Conservation (phyloP, 352 stramenopile genomes). For the Chrysophaeum taylorii region DNA sequence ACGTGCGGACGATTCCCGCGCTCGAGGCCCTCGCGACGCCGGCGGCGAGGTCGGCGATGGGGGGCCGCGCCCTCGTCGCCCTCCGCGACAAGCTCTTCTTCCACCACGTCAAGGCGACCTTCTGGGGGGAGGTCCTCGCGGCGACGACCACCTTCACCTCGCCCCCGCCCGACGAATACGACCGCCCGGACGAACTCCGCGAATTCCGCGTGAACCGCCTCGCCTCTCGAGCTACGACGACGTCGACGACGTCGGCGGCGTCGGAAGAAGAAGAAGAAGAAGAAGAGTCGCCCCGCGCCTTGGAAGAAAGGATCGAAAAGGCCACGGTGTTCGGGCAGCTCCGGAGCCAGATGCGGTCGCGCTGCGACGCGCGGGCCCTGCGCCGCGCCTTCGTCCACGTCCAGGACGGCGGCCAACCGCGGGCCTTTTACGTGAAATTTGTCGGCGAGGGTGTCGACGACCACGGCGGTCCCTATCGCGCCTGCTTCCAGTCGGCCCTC, state of each 20-base stretch:
- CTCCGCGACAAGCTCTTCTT: not conserved
- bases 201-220: conserved; percentile 95
- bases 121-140: conserved; percentile 81
- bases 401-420: conserved; percentile 87
- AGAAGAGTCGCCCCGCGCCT: conserved; percentile 42
- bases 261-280: conserved; percentile 31
- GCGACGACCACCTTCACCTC: conserved; percentile 89
- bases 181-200: conserved; percentile 90
- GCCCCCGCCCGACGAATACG: conserved; percentile 94
- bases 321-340: conserved; percentile 94
- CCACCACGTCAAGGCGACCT: conserved; percentile 69
- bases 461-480: conserved; percentile 93
- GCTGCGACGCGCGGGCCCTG: conserved; percentile 74
- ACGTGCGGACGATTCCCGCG: not conserved
- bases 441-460: conserved; percentile 96
- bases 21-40: not conserved
- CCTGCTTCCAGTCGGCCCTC: conserved; percentile 91
- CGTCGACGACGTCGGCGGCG: too few relatives aligned
- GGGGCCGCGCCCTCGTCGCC: not conserved
- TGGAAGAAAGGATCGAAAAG: conserved; percentile 27
- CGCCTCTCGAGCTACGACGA: too few relatives aligned
- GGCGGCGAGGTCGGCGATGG: not conserved
- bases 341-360: conserved; percentile 85
- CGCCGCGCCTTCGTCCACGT: conserved; percentile 90
- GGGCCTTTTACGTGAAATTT: conserved; percentile 98